Evolutionary conservation across 2,329 filamentous ascomycete genomes (phyloP).

Genomic region (Sporothrix protearum): DNA sequence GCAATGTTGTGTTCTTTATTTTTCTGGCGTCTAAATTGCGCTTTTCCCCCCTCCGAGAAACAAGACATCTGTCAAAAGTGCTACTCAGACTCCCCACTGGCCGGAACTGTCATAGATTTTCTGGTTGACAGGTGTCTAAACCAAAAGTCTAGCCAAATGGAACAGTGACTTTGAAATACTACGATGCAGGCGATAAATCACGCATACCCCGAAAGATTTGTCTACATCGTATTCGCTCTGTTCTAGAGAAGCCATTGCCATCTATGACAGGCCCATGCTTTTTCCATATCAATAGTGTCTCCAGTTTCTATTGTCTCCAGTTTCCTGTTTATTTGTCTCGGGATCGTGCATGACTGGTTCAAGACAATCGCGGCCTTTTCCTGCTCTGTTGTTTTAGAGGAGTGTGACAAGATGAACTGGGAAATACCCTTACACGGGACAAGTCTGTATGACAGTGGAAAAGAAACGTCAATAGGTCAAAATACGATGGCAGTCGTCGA

Average conservation of each 20-base stretch:
- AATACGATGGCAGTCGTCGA: not conserved
- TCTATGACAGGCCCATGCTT: too few species aligned
- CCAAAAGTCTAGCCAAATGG: not conserved
- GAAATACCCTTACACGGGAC: not conserved
- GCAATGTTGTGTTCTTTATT: not conserved
- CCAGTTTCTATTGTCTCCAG: not conserved
- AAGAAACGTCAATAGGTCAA: not conserved
- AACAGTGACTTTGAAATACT: not conserved
- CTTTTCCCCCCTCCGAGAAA: too few species aligned
- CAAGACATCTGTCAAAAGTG: conserved; percentile 14
- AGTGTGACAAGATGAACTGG: not conserved
- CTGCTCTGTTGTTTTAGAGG: not conserved
- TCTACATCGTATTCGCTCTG: not conserved
- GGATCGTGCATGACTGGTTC: not conserved
- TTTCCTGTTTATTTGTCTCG: not conserved
- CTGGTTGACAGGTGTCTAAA: not conserved
- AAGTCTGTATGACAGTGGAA: not conserved
- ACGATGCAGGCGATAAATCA: not conserved
- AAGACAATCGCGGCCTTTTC: not conserved
- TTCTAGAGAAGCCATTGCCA: not conserved
- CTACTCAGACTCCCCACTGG: not conserved
- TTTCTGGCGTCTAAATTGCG: not conserved
- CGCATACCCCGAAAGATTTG: not conserved
- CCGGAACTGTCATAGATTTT: not conserved
- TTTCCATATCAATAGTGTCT: not conserved